Conservation (phyloP, 1,139 yeast species). For the Saccharomyces hybrid region DNA sequence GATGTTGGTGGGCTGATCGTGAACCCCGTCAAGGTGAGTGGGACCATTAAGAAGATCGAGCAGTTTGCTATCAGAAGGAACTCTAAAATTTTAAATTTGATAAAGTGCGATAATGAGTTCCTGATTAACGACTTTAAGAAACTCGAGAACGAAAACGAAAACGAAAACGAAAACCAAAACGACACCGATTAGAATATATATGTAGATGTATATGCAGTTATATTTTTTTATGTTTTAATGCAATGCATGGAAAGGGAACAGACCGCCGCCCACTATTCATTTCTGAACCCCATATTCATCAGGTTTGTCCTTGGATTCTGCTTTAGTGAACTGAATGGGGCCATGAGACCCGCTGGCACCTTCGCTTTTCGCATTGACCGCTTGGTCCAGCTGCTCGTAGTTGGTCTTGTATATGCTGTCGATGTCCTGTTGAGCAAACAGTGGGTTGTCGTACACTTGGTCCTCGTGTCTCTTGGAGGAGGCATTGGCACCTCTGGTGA, state of each 20-base stretch:
- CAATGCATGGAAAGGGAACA: neutral
- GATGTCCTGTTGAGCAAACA: slow-evolving; percentile 48
- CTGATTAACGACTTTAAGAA: slow-evolving; percentile 12
- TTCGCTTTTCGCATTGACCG: slow-evolving; percentile 31
- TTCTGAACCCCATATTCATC: slow-evolving; percentile 24
- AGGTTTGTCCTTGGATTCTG: slow-evolving; percentile 23
- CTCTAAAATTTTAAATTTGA: slow-evolving; percentile 33
- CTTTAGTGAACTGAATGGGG: slow-evolving; percentile 49
- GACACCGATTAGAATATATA: neutral
- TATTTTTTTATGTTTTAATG: neutral
- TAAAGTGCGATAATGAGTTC: slow-evolving; percentile 13
- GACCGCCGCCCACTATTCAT: neutral
- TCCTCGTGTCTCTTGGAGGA: slow-evolving; percentile 39
- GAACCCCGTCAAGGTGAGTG: slow-evolving; percentile 65
- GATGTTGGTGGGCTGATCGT: slow-evolving; percentile 46
- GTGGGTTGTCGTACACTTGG: slow-evolving; percentile 48
- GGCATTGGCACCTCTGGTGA: slow-evolving; percentile 38
- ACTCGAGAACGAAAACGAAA: slow-evolving; percentile 9
- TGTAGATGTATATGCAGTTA: neutral
- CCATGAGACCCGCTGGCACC: slow-evolving; percentile 33
- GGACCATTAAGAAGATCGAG: slow-evolving; percentile 83
- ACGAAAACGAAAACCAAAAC: slow-evolving; percentile 14
- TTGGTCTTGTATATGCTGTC: slow-evolving; percentile 43
- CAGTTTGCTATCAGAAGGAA: slow-evolving; percentile 49
- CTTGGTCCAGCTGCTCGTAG: slow-evolving; percentile 17